Conservation (phyloP, 2,329 filamentous ascomycete genomes). For the Colletotrichum scovillei region DNA sequence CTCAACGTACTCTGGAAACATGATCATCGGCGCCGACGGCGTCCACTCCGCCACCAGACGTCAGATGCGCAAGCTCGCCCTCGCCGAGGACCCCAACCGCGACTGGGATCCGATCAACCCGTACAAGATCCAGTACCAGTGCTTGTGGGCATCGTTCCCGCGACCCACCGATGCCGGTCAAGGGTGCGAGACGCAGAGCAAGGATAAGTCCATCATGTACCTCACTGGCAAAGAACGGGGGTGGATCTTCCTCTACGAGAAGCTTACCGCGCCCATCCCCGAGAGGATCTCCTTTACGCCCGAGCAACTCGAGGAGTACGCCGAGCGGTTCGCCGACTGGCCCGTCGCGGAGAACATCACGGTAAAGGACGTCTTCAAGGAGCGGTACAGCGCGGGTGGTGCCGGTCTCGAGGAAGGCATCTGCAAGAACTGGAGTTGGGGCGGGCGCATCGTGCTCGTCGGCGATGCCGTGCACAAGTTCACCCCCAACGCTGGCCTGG, state of each 20-base stretch:
- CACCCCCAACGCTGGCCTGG: constrained; percentile 48
- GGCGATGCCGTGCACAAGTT: constrained; percentile 53
- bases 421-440: constrained; percentile 47
- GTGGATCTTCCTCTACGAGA: constrained; percentile 49
- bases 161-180: constrained; percentile 38
- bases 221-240: constrained; percentile 42
- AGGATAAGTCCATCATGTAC: constrained; percentile 42
- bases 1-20: constrained; percentile 43
- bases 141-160: constrained; percentile 48
- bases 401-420: constrained; percentile 51
- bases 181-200: constrained; percentile 45
- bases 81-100: constrained; percentile 28
- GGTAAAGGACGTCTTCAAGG: constrained; percentile 45
- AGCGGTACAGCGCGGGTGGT: constrained; percentile 42
- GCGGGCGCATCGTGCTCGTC: constrained; percentile 47
- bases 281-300: constrained; percentile 41
- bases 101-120: constrained; percentile 28
- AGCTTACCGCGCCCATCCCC: constrained; percentile 40
- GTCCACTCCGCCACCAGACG: constrained; percentile 49
- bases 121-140: constrained; percentile 44
- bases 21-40: constrained; percentile 57
- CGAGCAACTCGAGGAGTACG: constrained; percentile 41
- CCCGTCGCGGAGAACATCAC: constrained; percentile 40
- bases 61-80: constrained; percentile 46
- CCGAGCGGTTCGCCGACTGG: constrained; percentile 41